Base-by-base conservation (phyloP, 306 rosid species). In the Trichosanthes truncata region DNA sequence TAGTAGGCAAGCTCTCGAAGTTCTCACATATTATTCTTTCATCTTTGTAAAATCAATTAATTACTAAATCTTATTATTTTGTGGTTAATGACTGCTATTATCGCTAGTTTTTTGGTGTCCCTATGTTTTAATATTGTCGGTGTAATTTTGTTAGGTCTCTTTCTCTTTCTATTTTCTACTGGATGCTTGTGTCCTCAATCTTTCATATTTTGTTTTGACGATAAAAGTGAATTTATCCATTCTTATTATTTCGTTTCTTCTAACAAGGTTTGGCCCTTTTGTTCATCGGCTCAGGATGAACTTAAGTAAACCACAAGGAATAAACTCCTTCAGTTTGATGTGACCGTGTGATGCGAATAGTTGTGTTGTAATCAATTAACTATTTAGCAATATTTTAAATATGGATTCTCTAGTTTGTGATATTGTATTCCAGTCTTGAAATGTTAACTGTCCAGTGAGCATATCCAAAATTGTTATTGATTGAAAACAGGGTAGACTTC, bases 1-100 rank as follows among this genome's bases (percentile, higher is more conserved):
- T 82, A 89, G 92, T 83, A 93, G 97, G 99, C 84, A 82, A 63
- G 90, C 78, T 81, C 77, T 76, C 13, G 13, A 29, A 78, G 76
- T 73, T 85, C 83, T 71, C 80, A 78, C 59, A 60, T 82, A 38
- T 76, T 45, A 21, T 56, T 53, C 49, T 76, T 76, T 76, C 35
- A 10, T 76, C 79, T 10, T 17, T n/a, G 20, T 35, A 6, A 12
- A 41, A 56, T 76, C 52, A 11, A 13, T 20, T 76, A 13, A 20
- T 73, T 46, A 73, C 26, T 2, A 25, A 73, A 73, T 48, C 78
- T 73, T 29, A 15, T 48, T 26, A 49, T 48, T 52, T 25, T 73
- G 40, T 73, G 25, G 59, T 31, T 7, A 48, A 21, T 49, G 61
- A 49, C 13, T 4, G n/a, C 6, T 7, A 46, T 48, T 51, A 11